phyloP scores from a whole-genome alignment of 768 basidiomycete genomes.

The Auriscalpium vulgare region DNA sequence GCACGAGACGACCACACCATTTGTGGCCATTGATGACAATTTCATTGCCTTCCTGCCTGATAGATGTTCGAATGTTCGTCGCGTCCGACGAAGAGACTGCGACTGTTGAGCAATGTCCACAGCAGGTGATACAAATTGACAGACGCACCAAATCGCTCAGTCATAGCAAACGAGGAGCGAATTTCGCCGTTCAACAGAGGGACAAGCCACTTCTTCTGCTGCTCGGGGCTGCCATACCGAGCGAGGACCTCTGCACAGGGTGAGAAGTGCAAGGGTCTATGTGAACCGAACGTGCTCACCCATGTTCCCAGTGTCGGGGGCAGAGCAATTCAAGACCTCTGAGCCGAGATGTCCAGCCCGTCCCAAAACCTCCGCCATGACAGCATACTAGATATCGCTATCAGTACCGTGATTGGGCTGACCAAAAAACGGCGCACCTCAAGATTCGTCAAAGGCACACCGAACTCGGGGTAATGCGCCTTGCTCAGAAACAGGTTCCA shows the following conservation, averaged over 20 bases:
- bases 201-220: conserved; percentile 84
- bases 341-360: conserved; percentile 76
- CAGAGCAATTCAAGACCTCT: conserved; percentile 87
- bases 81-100: conserved; percentile 92
- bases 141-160: conserved; percentile 74
- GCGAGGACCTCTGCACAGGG: conserved; percentile 80
- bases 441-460: conserved; percentile 86
- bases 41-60: conserved; percentile 74
- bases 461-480: conserved; percentile 82
- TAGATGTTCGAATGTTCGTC: conserved; percentile 86
- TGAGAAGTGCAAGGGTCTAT: neutral
- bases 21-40: conserved; percentile 96
- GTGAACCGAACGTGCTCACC: conserved; percentile 37
- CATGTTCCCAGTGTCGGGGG: conserved; percentile 98
- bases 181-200: conserved; percentile 90
- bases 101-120: conserved; percentile 4
- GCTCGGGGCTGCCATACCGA: conserved; percentile 83
- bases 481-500: conserved; percentile 99
- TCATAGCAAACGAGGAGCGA: conserved; percentile 95
- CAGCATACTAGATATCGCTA: conserved; percentile 60
- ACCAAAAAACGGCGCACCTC: conserved; percentile 47
- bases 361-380: conserved; percentile 95
- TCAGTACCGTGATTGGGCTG: neutral
- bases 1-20: conserved; percentile 47
- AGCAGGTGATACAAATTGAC: neutral